Percentiles rank a stretch among this genome's conserved stretches.
Conservation (phyloP, 768 basidiomycete species). For the Boletus edulis region DNA sequence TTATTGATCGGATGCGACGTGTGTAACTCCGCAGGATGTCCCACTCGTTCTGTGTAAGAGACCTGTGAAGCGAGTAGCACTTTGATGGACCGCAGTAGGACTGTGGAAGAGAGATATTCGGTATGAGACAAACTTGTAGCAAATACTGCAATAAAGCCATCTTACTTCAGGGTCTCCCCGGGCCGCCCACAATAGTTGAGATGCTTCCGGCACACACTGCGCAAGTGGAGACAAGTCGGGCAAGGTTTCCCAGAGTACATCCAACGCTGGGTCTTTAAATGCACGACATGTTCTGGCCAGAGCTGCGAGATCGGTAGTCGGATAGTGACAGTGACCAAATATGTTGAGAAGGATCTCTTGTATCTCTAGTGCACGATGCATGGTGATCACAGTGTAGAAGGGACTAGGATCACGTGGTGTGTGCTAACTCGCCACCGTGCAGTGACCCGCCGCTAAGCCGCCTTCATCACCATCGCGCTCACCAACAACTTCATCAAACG, state of each 20-base stretch:
- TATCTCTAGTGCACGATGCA: slow-evolving; percentile 6
- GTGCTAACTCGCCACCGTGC: too few species aligned
- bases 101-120: not conserved
- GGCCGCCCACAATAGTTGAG: too few species aligned
- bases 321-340: not conserved
- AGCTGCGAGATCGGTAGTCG: not conserved
- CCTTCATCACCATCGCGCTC: too few species aligned
- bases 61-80: not conserved
- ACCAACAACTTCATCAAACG: too few species aligned
- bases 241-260: not conserved
- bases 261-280: not conserved
- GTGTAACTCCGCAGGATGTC: not conserved
- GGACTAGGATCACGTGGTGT: not conserved
- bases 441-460: too few species aligned
- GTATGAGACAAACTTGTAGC: not conserved
- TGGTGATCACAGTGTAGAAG: not conserved
- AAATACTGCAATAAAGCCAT: not conserved
- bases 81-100: too few species aligned
- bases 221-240: not conserved
- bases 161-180: too few species aligned
- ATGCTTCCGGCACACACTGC: not conserved
- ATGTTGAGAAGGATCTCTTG: slow-evolving; percentile 3
- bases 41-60: not conserved
- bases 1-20: not conserved
- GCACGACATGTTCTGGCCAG: not conserved